Base-by-base conservation (phyloP, 495 filamentous ascomycete species). In the Astrothelium macrocarpum region DNA sequence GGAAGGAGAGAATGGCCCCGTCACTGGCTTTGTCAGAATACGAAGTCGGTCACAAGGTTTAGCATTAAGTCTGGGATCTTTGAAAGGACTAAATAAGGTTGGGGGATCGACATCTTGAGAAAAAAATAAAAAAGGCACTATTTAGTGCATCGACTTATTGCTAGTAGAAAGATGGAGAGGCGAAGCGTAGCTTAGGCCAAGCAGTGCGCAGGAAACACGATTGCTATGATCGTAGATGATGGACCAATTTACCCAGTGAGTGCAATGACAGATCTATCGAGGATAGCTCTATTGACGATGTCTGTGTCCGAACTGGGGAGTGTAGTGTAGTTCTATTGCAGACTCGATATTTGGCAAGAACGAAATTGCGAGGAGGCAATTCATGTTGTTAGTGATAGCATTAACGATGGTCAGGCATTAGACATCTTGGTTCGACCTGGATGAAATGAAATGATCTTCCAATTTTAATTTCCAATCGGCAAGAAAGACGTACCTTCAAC, bases 21-120 rank as follows among this genome's bases (percentile, higher is more conserved):
- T 99, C 65, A 97, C 94, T 31, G 95, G 95, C n/a, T 99, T 99
- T 74, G 90, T 99, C 61, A 88, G 95, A 69, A 99, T 99, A 81
- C 86, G 95, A 76, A 96, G 91, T 80, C 88, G 95, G 69, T 96
- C 91, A 4, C 95, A 99, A 78, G 95, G 94, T 59, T 81, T 99
- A 63, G 95, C 95, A 2, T 78, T 99, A 65, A 96, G 92, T 74
- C 79, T 99, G 63, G 95, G 95, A 20, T 93, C 89, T 45, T 80
- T 99, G 70, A 99, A 99, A 78, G 95, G 95, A 2, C 78, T 99
- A 67, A 94, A 93, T 76, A 92, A 91, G 78, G 86, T 68, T 53
- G 69, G 67, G 11, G 69, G 49, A 1, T 28, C 25, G 29, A 56
- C 49, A 29, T 26, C 49, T 9, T 56, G 49, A 56, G 11, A 5